These are phyloP conservation scores for Taiozyma onychis DNA, from an alignment of 1,139 yeast genomes.

Conservation along the genomic window DNA sequence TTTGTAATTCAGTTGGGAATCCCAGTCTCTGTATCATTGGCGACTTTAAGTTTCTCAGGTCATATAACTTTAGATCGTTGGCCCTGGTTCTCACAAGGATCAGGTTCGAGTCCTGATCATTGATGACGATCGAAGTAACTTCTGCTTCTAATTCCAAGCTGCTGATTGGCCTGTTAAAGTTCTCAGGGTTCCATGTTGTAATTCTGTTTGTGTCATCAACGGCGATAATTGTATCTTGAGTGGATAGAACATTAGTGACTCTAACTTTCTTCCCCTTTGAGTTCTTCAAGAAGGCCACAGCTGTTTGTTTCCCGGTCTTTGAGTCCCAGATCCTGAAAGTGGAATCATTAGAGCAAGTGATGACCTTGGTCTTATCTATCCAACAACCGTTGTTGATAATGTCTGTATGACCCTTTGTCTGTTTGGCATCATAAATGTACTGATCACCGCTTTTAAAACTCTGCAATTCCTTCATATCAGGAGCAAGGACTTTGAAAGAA, in stretches of 20 bases:
- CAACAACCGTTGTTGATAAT: slow-evolving; percentile 19
- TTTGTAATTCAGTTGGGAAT: slow-evolving; percentile 10
- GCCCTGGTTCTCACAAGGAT: slow-evolving; percentile 9
- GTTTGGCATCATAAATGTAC: slow-evolving; percentile 21
- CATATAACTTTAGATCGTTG: slow-evolving; percentile 29
- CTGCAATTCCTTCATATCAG: slow-evolving; percentile 10
- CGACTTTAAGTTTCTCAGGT: slow-evolving; percentile 26
- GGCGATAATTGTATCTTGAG: slow-evolving; percentile 5
- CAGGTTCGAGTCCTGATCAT: slow-evolving; percentile 4
- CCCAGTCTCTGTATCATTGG: slow-evolving; percentile 27
- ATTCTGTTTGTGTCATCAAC: slow-evolving; percentile 9
- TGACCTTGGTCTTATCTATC: slow-evolving; percentile 5
- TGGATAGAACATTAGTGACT: slow-evolving; percentile 5
- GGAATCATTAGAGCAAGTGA: slow-evolving; percentile 21
- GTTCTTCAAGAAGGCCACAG: slow-evolving; percentile 12
- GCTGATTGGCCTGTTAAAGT: slow-evolving; percentile 10
- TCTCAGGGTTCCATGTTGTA: slow-evolving; percentile 13
- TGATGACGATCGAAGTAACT: slow-evolving; percentile 1
- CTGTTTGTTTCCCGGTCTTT: slow-evolving; percentile 10
- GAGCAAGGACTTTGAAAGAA: slow-evolving; percentile 12
- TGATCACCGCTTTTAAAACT: slow-evolving; percentile 20
- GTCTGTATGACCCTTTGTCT: slow-evolving; percentile 23
- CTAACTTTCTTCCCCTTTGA: slow-evolving; percentile 11
- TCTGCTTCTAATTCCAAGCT: background rate
- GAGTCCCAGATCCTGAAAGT: slow-evolving; percentile 24